Conservation (phyloP, 192 early-diverging fungal species). For the Borealophlyctis nickersoniae region DNA sequence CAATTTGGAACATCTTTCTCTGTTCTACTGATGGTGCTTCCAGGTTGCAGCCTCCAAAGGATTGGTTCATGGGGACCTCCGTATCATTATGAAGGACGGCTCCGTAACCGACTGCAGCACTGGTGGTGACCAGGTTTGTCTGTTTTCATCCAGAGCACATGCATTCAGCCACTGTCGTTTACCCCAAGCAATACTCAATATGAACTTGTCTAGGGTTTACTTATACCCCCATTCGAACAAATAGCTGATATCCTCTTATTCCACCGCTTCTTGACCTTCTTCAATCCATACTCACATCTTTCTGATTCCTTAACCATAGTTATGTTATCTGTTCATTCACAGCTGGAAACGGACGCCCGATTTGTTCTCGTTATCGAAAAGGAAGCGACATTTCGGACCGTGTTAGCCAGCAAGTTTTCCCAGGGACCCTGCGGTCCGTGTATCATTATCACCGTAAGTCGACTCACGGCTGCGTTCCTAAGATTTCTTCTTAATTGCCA, state of each 20-base stretch:
- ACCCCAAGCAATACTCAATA: too few relatives aligned
- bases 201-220: neutral
- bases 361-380: conserved; percentile 41
- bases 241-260: neutral
- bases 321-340: too few relatives aligned
- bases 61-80: conserved; percentile 23
- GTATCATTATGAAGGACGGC: conserved; percentile 19
- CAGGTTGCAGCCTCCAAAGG: conserved; percentile 35
- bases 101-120: conserved; percentile 11
- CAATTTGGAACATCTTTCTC: neutral
- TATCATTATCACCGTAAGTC: conserved; percentile 17
- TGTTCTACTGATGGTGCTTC: neutral
- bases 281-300: neutral
- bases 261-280: conserved; percentile 1
- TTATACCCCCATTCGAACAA: neutral
- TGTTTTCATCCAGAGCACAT: conserved; percentile 1
- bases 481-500: neutral
- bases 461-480: neutral
- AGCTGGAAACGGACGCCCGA: conserved; percentile 18
- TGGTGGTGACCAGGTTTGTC: neutral
- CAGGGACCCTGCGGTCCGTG: conserved; percentile 12
- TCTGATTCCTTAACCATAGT: too few relatives aligned
- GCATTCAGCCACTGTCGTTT: neutral
- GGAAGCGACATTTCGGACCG: conserved; percentile 33
- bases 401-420: conserved; percentile 5